These are phyloP conservation scores for Arthroderma sp. DNA, from an alignment of 2,329 filamentous ascomycete species.

Conservation along the genomic window DNA sequence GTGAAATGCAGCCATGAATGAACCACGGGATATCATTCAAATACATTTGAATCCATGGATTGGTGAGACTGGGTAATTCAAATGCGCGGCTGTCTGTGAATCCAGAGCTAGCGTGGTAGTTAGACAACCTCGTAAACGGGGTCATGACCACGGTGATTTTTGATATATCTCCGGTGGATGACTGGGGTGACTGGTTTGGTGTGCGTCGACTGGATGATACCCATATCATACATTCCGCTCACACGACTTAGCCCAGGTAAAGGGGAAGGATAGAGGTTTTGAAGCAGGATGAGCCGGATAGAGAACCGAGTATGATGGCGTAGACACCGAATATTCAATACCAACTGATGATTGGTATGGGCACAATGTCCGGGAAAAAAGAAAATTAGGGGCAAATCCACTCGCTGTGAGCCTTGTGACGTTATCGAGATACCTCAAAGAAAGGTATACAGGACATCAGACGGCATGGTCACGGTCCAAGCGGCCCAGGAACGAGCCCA, in stretches of 20 bases:
- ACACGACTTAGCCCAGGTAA: not conserved
- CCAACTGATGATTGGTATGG: not conserved
- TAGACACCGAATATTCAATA: not conserved
- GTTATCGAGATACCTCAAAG: constrained; percentile 1
- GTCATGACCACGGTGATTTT: not conserved
- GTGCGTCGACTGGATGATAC: not conserved
- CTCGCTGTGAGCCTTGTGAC: constrained; percentile 3
- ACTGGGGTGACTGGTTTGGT: not conserved
- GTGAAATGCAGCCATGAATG: not conserved
- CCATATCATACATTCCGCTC: not conserved
- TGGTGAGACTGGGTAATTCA: not conserved
- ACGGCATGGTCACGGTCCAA: not conserved
- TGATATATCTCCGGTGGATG: not conserved
- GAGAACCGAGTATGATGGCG: not conserved
- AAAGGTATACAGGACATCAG: not conserved
- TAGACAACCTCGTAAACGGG: not conserved
- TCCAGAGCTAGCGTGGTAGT: not conserved
- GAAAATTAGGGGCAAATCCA: not conserved
- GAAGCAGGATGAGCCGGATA: not conserved
- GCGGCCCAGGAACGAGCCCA: not conserved
- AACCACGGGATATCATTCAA: not conserved
- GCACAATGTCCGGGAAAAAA: not conserved
- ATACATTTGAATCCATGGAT: not conserved
- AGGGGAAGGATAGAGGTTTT: not conserved
- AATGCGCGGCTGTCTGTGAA: not conserved